These are phyloP conservation scores for Saccharum officinarum DNA, from an alignment of 176 grass and related monocot species.

Conservation along the genomic window DNA sequence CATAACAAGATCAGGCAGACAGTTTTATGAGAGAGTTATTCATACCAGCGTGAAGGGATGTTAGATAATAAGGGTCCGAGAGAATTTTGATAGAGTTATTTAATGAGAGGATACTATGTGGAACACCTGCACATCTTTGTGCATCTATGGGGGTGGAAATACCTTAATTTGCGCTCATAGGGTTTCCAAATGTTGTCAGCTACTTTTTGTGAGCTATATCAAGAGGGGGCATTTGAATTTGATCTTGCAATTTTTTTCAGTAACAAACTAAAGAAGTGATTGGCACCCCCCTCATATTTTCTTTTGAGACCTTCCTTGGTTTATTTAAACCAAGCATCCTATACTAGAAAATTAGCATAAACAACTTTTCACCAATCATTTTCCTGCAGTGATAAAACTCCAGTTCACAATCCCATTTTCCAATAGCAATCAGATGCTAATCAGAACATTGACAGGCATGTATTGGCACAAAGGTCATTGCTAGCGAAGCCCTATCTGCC, in stretches of 20 bases:
- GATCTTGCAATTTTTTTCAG: background rate
- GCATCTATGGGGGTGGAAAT: background rate
- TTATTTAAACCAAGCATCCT: constrained; percentile 16
- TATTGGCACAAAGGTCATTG: constrained; percentile 90
- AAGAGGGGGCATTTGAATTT: background rate
- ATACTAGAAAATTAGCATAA: constrained; percentile 2
- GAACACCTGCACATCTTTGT: background rate
- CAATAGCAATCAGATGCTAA: constrained; percentile 36
- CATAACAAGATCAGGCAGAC: constrained; percentile 10
- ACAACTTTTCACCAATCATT: constrained; percentile 4
- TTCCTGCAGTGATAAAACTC: background rate
- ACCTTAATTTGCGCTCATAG: background rate
- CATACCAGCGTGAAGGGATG: background rate
- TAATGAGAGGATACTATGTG: background rate
- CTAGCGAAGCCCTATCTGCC: constrained; percentile 90
- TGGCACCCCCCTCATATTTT: background rate
- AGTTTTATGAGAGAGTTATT: background rate
- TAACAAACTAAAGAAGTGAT: background rate
- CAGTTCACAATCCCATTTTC: constrained; percentile 16
- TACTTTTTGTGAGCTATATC: constrained; percentile 13
- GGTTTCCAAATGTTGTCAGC: background rate
- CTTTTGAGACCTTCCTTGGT: background rate
- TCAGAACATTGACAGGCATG: constrained; percentile 71
- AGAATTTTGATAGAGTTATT: constrained; percentile 1
- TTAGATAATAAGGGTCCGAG: background rate